These are phyloP conservation scores for Ophiocordyceps sinensis DNA, from an alignment of 2,329 filamentous ascomycete species.

Conservation along the genomic window DNA sequence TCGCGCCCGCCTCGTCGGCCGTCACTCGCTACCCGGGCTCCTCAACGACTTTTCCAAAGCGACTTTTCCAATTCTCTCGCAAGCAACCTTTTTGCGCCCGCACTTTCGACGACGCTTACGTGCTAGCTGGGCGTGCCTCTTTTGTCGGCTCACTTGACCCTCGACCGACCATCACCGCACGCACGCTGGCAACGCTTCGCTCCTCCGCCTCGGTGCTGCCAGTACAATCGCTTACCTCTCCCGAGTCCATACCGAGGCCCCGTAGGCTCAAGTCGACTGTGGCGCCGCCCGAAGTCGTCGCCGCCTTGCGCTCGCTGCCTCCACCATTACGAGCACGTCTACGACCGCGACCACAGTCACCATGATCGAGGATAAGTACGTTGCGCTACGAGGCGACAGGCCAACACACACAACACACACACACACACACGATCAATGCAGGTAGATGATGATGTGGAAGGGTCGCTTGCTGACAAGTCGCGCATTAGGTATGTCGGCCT, in stretches of 20 bases:
- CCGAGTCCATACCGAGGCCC: neutral
- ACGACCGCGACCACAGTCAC: neutral
- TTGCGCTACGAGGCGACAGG: too few relatives aligned
- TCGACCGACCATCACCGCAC: neutral
- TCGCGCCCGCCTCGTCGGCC: too few relatives aligned
- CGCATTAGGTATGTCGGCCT: slow-evolving; percentile 56
- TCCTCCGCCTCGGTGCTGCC: neutral
- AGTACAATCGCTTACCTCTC: neutral
- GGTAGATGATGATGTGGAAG: neutral
- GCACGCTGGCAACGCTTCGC: neutral
- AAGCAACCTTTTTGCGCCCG: neutral
- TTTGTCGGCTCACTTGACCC: neutral
- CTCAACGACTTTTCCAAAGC: too few relatives aligned
- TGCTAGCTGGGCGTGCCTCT: neutral
- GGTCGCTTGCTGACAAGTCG: slow-evolving; percentile 5
- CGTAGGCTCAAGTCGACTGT: neutral
- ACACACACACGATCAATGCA: neutral
- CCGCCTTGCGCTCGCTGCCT: slow-evolving; percentile 5
- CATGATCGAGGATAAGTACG: slow-evolving; percentile 26
- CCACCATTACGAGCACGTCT: slow-evolving; percentile 1
- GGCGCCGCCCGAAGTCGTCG: slow-evolving; percentile 6
- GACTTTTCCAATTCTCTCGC: neutral
- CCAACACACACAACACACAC: too few relatives aligned
- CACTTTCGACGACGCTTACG: neutral
- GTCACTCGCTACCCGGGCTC: too few relatives aligned